Evolutionary conservation across 2,329 filamentous ascomycete genomes (phyloP), one percentile per base, ranked within the genome.

Genomic region (Epichloe typhina): DNA sequence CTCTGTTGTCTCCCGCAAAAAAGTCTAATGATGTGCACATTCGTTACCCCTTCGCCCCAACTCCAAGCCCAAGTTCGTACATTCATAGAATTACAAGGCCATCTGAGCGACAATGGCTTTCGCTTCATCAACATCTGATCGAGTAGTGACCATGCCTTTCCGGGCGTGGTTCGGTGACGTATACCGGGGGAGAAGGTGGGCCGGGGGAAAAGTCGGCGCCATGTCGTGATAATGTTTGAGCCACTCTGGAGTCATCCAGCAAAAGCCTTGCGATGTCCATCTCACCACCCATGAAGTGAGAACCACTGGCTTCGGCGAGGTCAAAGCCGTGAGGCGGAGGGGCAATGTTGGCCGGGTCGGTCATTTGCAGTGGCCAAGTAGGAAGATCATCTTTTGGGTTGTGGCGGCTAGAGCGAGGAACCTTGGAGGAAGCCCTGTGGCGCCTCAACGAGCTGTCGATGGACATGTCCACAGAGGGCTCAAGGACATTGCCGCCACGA

Each of bases 201-300:
- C 53, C 54, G 13, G 57, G 57, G 23, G 53, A 52, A 21, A 53
- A 55, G 5, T 68, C 65, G 7, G 56, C 38, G 12, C 56, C 59
- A 23, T 62, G 58, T 17, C 64, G 59, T 26, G 58, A 49, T 38
- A 53, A 57, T 19, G 54, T 46, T 43, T 59, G 63, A 8, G 53
- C 51, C 3, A 62, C 51, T 52, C 67, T 68, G 4, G 66, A 64
- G 54, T 80, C 77, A 49, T 81, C 76, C n/a, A 82, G 67, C 2
- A 82, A 62, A 2, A 83, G 67, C 12, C 79, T 72, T 15, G 77
- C 78, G 44, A 82, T 80, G 48, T 79, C 79, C 79, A 82, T 82
- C 59, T 81, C 79, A 15, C 75, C 72, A 3, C 69, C 69, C 45
- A 70, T 62, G 50, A 71, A 66, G 3, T 72, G 67, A 3, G 68